Percentiles rank a stretch among this genome's conserved stretches.
These are phyloP conservation scores for Xenoacremonium recifei DNA, from an alignment of 2,329 filamentous ascomycete species.

Conservation along the genomic window DNA sequence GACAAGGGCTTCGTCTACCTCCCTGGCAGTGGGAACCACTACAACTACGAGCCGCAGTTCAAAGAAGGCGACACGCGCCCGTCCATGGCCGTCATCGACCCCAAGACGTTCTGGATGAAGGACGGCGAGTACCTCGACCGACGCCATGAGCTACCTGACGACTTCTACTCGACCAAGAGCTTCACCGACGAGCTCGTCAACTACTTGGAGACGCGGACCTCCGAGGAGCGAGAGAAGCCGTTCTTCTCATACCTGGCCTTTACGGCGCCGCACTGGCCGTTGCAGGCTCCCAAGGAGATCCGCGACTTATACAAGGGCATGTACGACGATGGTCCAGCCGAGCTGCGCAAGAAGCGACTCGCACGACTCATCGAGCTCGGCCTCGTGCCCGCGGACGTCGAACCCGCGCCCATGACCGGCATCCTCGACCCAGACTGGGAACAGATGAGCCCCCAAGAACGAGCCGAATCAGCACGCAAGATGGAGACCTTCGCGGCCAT, in stretches of 20 bases:
- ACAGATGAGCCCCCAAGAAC: conserved; percentile 1
- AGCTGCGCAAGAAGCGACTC: conserved; percentile 41
- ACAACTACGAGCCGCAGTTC: conserved; percentile 47
- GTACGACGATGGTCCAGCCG: conserved; percentile 49
- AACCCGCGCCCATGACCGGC: conserved; percentile 7
- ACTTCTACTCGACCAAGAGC: conserved; percentile 44
- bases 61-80: conserved; percentile 7
- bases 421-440: conserved; percentile 9
- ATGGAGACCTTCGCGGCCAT: conserved; percentile 50
- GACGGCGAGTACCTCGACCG: conserved; percentile 38
- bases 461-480: not conserved
- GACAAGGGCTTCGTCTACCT: conserved; percentile 40
- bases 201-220: conserved; percentile 39
- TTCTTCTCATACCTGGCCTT: conserved; percentile 53
- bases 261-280: conserved; percentile 53
- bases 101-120: conserved; percentile 36
- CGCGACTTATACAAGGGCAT: conserved; percentile 47
- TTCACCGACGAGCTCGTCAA: conserved; percentile 42
- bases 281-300: conserved; percentile 46
- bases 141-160: conserved; percentile 35
- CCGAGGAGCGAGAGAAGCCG: conserved; percentile 28
- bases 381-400: conserved; percentile 29
- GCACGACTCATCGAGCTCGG: conserved; percentile 39
- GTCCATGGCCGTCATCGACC: not conserved
- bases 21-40: conserved; percentile 49